A percentile compares a stretch with the other conserved stretches of the same genome.
These are phyloP conservation scores for Skeletonema tropicum DNA, from an alignment of 108 stramenopile species.

Conservation along the genomic window DNA sequence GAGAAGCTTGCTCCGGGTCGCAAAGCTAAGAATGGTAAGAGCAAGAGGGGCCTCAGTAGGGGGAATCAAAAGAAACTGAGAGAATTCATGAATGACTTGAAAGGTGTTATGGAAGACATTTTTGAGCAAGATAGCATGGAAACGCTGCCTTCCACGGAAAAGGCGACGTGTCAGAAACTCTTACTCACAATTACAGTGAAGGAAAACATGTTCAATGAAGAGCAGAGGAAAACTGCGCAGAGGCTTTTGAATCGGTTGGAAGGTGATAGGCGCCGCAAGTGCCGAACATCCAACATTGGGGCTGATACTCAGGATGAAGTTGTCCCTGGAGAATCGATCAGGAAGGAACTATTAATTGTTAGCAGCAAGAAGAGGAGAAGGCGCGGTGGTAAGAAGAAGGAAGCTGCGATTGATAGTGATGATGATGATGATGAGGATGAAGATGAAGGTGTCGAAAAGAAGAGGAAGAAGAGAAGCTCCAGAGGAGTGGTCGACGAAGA, in stretches of 20 bases:
- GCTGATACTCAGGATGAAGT: slow-evolving; percentile 21
- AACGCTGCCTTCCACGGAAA: slow-evolving; percentile 63
- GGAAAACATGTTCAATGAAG: slow-evolving; percentile 77
- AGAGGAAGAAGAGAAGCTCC: slow-evolving; percentile 5
- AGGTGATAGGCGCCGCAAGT: slow-evolving; percentile 78
- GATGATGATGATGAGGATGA: slow-evolving; percentile 36
- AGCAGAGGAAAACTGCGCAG: slow-evolving; percentile 68
- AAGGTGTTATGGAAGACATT: slow-evolving; percentile 85
- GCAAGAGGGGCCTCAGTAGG: slow-evolving; percentile 43
- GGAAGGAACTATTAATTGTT: slow-evolving; percentile 74
- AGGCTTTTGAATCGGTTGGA: slow-evolving; percentile 74
- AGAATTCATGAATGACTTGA: slow-evolving; percentile 84
- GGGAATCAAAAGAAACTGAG: slow-evolving; percentile 74
- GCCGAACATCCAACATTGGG: slow-evolving; percentile 64
- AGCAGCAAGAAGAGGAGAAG: slow-evolving; percentile 71
- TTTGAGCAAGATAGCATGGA: slow-evolving; percentile 86
- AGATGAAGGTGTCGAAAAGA: slow-evolving; percentile 18
- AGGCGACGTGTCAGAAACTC: slow-evolving; percentile 72
- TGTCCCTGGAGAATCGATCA: slow-evolving; percentile 42
- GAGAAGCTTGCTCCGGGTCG: slow-evolving; percentile 44
- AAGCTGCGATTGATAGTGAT: slow-evolving; percentile 31
- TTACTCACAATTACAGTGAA: slow-evolving; percentile 83
- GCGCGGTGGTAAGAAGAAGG: slow-evolving; percentile 48
- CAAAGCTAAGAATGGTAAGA: slow-evolving; percentile 22
- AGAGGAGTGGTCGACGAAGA: slow-evolving; percentile 55